Evolutionary conservation across 2,329 filamentous ascomycete genomes (phyloP), one percentile per base, ranked within the genome.

Genomic region (Paecilomyces fulvus): DNA sequence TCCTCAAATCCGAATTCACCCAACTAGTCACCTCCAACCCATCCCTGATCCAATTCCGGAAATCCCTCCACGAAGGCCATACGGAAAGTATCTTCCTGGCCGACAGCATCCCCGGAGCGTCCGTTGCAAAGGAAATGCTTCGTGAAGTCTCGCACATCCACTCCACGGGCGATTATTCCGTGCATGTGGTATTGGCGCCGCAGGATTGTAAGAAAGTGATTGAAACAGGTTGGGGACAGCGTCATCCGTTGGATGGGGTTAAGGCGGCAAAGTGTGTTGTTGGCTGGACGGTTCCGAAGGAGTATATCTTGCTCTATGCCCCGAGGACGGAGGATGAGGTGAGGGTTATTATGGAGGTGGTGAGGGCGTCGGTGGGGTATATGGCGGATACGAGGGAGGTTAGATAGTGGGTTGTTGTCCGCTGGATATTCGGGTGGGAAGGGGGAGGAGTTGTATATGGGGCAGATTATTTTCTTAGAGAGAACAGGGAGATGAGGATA

Each of bases 271-370:
- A 31, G 30, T 31, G 14, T 30, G 14, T 53, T 17, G 11, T 37
- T 20, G 52, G 52, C 3, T 43, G 28, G 52, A 37, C 28, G 11
- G 9, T 53, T 20, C 52, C 52, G 20, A 37, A 43, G 20, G 68
- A 70, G 49, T 70, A 64, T 61, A 54, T 72, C 7, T 51, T 73
- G 11, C 61, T 73, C 17, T 72, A 73, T 64, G 70, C 70, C 8
- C 70, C 70, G 0, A 62, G 70, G 12, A 65, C 61, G 14, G 64
- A 71, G 30, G 63, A 63, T 6, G 70, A 71, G 52, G 58, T 72
- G n/a, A 52, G 63, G 21, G 60, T 63, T 10, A 63, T 72, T 1
- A 65, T 68, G 61, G 55, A 66, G 37, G 65, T 73, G 52, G 14
- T 72, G n/a, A 60, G 58, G 30, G 70, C 70, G 4, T 57, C 67